A percentile compares a stretch with the other conserved stretches of the same genome.
Evolutionary conservation across 345 rosid genomes (phyloP).

Genomic region (Durio zibethinus): DNA sequence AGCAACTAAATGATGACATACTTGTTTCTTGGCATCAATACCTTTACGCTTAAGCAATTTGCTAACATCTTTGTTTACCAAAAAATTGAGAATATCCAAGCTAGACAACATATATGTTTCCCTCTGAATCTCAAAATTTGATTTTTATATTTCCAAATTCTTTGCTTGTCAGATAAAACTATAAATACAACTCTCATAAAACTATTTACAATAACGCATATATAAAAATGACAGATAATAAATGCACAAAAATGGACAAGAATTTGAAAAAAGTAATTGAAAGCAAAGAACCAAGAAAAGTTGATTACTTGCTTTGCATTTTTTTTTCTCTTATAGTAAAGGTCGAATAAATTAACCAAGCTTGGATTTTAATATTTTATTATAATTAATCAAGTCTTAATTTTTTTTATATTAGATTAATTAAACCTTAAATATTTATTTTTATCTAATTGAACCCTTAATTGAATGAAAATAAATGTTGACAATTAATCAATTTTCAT

Average conservation of each 20-base stretch:
- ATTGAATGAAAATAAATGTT: too few relatives aligned
- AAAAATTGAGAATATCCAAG: constrained; percentile 43
- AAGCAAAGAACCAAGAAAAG: not conserved
- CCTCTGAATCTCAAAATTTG: not conserved
- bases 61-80: constrained; percentile 42
- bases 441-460: too few relatives aligned
- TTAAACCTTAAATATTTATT: too few relatives aligned
- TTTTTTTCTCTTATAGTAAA: too few relatives aligned
- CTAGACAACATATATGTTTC: constrained; percentile 21
- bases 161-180: not conserved
- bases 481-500: too few relatives aligned
- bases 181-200: not conserved
- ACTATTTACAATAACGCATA: not conserved
- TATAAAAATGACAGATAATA: not conserved
- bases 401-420: too few relatives aligned
- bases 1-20: not conserved
- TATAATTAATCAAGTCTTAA: too few relatives aligned
- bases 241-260: not conserved
- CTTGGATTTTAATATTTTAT: too few relatives aligned
- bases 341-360: too few relatives aligned
- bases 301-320: not conserved
- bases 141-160: not conserved
- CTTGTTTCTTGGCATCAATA: constrained; percentile 48
- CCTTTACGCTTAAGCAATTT: constrained; percentile 46
- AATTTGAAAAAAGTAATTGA: not conserved